Evolutionary conservation across 371 early-diverging fungal genomes (phyloP).

Genomic region (Mortierella sp.): DNA sequence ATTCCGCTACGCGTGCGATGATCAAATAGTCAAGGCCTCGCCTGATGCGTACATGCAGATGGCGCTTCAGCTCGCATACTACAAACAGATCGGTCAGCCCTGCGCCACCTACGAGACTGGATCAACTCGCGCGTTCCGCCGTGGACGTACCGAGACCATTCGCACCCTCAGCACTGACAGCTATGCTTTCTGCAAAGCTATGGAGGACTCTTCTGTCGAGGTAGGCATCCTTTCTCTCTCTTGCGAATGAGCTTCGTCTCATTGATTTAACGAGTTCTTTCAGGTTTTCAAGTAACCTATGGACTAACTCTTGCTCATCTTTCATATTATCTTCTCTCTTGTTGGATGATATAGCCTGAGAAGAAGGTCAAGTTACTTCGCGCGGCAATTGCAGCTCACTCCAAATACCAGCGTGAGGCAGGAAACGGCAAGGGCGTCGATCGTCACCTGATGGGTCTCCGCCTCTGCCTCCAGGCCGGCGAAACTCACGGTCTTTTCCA

Average conservation of each 20-base stretch:
- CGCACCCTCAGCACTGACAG: slow-evolving; percentile 79
- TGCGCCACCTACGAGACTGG: slow-evolving; percentile 90
- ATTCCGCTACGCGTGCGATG: neutral
- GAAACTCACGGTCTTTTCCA: slow-evolving; percentile 77
- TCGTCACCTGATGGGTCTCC: slow-evolving; percentile 87
- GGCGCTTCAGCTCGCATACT: slow-evolving; percentile 87
- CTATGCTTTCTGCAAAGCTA: slow-evolving; percentile 74
- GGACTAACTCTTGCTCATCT: too few relatives aligned
- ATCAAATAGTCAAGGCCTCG: slow-evolving; percentile 64
- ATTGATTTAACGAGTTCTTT: neutral
- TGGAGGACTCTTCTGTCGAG: slow-evolving; percentile 64
- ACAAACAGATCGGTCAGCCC: slow-evolving; percentile 73
- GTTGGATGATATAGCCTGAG: slow-evolving; percentile 53
- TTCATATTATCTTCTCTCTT: neutral
- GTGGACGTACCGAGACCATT: slow-evolving; percentile 91
- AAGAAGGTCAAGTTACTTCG: slow-evolving; percentile 73
- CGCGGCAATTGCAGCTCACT: slow-evolving; percentile 77
- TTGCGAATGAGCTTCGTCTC: neutral
- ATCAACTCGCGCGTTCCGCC: slow-evolving; percentile 80
- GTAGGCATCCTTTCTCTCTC: slow-evolving; percentile 26
- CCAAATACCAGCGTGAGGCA: slow-evolving; percentile 73
- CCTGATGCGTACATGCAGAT: slow-evolving; percentile 94
- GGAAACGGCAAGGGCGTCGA: slow-evolving; percentile 86
- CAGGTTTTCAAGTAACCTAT: too few relatives aligned
- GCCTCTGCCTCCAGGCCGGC: slow-evolving; percentile 62